Evolutionary conservation across 768 basidiomycete species (phyloP), one percentile per base, ranked within the genome.

Genomic region (Collybia mongolica): DNA sequence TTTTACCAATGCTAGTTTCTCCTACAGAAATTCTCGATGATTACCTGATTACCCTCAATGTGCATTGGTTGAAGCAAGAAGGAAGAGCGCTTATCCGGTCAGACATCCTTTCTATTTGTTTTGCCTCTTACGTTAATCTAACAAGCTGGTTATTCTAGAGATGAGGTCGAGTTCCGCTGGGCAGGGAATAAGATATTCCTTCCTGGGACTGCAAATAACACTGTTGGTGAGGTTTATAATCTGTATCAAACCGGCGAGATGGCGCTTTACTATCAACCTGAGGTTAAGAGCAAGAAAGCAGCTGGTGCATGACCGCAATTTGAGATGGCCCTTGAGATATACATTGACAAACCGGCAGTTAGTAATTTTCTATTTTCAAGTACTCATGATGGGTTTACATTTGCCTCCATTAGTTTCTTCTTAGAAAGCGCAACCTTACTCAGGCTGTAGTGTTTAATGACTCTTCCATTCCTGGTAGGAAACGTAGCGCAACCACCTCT

Each of bases 81-180:
- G 15, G 42, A 1, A 44, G 22, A 23, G 29, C n/a, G 8, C 42
- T 44, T 17, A 5, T n/a, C n/a, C n/a, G n/a, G n/a, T n/a, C n/a
- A 12, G 23, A 17, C 11, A 18, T 41, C 5, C 14, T n/a, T 15
- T 41, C 11, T 12, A 2, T 12, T 20, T 17, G 11, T 17, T 20
- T 17, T 41, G 2, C 11, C 4, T 41, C 11, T 18, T 17, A 8
- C 26, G 12, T 14, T 8, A 18, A 17, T 20, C 9, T 12, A 24
- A 22, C 18, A 24, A 14, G n/a, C n/a, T n/a, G 8, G 15, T 20
- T 2, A 18, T 26, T 22, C 15, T 28, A 56, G 55, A 1, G 48
- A 52, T 35, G 55, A 56, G 35, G 55, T 56, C 29, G 55, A 56
- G 28, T 46, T 56, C 26, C 48, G 51, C 20, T 56, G 55, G 55